Evolutionary conservation across 257 asterid genomes (phyloP).

Genomic region (Lavandula angustifolia): DNA sequence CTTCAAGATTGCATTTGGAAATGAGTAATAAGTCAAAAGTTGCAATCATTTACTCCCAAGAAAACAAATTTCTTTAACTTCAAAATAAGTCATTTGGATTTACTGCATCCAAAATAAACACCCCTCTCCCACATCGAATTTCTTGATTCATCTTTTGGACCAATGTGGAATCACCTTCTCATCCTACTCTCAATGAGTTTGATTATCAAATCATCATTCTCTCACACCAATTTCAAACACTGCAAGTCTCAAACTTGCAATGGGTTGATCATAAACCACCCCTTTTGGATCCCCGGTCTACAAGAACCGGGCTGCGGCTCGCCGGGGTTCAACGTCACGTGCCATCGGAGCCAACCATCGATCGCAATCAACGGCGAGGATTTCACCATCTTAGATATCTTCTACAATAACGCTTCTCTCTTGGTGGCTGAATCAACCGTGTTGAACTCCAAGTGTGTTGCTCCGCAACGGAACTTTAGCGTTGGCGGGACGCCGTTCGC

Average conservation of each 20-base stretch:
- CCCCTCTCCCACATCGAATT: too few relatives aligned
- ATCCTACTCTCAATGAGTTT: conserved; percentile 32
- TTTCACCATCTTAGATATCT: conserved; percentile 44
- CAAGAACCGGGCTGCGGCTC: conserved; percentile 51
- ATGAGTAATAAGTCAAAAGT: conserved; percentile 26
- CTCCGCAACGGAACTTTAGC: conserved; percentile 42
- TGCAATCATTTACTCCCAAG: conserved; percentile 24
- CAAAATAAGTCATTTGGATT: conserved; percentile 12
- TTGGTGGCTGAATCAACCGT: conserved; percentile 34
- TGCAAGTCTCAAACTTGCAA: conserved; percentile 48
- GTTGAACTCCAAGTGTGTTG: conserved; percentile 36
- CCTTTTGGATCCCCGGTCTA: conserved; percentile 56
- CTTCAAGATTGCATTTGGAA: conserved; percentile 28
- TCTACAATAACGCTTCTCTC: conserved; percentile 39
- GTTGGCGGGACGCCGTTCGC: conserved; percentile 44
- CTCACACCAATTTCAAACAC: conserved; percentile 23
- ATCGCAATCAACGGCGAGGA: conserved; percentile 43
- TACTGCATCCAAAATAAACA: neutral
- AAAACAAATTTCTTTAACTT: conserved; percentile 12
- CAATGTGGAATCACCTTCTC: conserved; percentile 14
- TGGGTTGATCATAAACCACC: conserved; percentile 41
- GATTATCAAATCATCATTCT: conserved; percentile 14
- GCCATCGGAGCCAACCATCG: conserved; percentile 38
- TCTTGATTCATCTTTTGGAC: too few relatives aligned
- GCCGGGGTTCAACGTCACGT: conserved; percentile 40